A percentile compares a stretch with the other conserved stretches of the same genome.
Evolutionary conservation across 2,329 filamentous ascomycete genomes (phyloP).

Genomic region (Botrytis cinerea): DNA sequence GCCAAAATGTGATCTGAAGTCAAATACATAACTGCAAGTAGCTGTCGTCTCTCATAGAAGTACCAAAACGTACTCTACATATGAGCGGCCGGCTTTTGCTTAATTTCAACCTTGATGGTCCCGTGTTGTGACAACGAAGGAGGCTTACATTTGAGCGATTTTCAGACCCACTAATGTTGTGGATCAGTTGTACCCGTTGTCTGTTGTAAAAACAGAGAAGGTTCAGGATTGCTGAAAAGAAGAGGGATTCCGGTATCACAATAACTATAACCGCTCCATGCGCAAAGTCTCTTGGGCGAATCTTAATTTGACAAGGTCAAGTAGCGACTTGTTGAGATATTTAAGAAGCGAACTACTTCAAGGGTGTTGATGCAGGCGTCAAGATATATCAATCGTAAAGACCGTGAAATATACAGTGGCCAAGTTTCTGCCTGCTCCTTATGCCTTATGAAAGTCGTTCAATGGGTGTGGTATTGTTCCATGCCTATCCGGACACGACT

Average conservation of each 20-base stretch:
- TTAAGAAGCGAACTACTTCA: not conserved
- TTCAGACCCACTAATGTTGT: slow-evolving; percentile 17
- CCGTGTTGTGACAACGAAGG: slow-evolving; percentile 16
- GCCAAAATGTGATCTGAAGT: not conserved
- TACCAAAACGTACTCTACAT: slow-evolving; percentile 5
- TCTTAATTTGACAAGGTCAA: not conserved
- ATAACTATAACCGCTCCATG: not conserved
- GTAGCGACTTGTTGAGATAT: not conserved
- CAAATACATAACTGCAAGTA: not conserved
- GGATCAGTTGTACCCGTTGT: slow-evolving; percentile 10
- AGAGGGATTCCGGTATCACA: not conserved
- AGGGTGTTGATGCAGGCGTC: not conserved
- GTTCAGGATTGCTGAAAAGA: not conserved
- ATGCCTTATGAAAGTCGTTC: slow-evolving; percentile 1
- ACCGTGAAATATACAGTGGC: not conserved
- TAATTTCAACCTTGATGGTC: not conserved
- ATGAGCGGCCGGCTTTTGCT: not conserved
- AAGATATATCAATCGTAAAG: not conserved
- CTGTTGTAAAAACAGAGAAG: not conserved
- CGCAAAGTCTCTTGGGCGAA: not conserved
- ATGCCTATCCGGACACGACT: not conserved
- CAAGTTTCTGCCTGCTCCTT: not conserved
- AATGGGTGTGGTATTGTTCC: not conserved
- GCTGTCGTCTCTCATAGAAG: not conserved
- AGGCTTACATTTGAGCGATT: slow-evolving; percentile 21